These are phyloP conservation scores for Ophiocordyceps robertsii DNA, from an alignment of 2,329 filamentous ascomycete species.

Conservation along the genomic window DNA sequence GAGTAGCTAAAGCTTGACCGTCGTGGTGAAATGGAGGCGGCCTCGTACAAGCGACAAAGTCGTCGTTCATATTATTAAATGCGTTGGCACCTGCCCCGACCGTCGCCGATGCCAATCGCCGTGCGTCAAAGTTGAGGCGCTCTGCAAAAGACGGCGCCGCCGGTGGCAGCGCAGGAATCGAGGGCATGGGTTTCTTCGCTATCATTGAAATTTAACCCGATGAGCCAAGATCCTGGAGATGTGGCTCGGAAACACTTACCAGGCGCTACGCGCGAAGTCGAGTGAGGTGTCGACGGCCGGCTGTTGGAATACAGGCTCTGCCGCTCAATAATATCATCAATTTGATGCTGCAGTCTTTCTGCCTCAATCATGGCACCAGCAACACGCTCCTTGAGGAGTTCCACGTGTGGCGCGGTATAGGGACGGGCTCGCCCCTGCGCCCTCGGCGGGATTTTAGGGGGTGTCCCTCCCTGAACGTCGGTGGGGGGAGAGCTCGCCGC, in stretches of 20 bases:
- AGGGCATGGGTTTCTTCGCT: constrained; percentile 38
- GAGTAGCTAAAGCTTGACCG: constrained; percentile 26
- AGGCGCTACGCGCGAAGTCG: constrained; percentile 17
- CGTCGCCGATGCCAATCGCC: constrained; percentile 20
- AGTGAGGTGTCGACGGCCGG: constrained; percentile 38
- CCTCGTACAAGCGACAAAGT: not conserved
- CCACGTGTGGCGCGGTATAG: constrained; percentile 31
- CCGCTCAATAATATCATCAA: constrained; percentile 45
- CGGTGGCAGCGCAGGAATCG: constrained; percentile 43
- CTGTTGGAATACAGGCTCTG: constrained; percentile 43
- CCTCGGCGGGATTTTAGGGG: constrained; percentile 27
- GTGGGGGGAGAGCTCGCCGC: constrained; percentile 9
- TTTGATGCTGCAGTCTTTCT: constrained; percentile 43
- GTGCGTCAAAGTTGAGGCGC: constrained; percentile 33
- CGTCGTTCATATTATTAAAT: constrained; percentile 9
- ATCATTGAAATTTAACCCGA: not conserved
- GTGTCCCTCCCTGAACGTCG: constrained; percentile 9
- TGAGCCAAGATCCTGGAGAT: not conserved
- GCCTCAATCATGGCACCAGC: constrained; percentile 44
- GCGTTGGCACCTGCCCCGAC: constrained; percentile 17
- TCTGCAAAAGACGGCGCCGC: constrained; percentile 44
- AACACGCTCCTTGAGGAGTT: constrained; percentile 39
- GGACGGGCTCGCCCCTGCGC: constrained; percentile 25
- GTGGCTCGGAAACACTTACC: constrained; percentile 12
- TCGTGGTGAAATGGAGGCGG: constrained; percentile 4